A percentile compares a stretch with the other conserved stretches of the same genome.
Evolutionary conservation across 352 stramenopile species (phyloP).

Genomic region (Phytophthora capsici): DNA sequence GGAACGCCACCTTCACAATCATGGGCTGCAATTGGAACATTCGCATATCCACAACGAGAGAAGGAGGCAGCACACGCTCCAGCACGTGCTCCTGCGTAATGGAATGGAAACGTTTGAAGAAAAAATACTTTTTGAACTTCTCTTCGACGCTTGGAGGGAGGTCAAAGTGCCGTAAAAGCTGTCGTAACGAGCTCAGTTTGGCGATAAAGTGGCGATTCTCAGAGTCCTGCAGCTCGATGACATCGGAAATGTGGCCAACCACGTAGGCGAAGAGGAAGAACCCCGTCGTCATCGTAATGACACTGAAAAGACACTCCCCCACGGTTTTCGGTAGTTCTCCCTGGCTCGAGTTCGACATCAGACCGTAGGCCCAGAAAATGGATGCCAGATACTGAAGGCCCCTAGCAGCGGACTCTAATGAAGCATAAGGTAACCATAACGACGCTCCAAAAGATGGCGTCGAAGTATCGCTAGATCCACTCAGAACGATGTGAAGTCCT

Average conservation of each 20-base stretch:
- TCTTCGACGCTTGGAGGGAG: constrained; percentile 49
- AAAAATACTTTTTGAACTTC: constrained; percentile 71
- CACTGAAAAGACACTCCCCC: constrained; percentile 60
- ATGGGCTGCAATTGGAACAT: constrained; percentile 72
- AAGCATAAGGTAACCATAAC: constrained; percentile 36
- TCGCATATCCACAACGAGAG: constrained; percentile 65
- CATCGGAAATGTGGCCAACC: constrained; percentile 63
- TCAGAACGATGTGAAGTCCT: constrained; percentile 39
- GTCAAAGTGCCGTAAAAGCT: constrained; percentile 58
- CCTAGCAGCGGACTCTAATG: constrained; percentile 24
- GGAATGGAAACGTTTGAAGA: constrained; percentile 74
- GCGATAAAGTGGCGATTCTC: constrained; percentile 66
- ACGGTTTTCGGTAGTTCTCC: constrained; percentile 58
- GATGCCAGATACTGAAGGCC: constrained; percentile 56
- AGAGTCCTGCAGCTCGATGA: constrained; percentile 63
- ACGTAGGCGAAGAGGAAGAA: constrained; percentile 74
- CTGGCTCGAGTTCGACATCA: constrained; percentile 64
- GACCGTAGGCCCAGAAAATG: constrained; percentile 61
- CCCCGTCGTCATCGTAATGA: constrained; percentile 60
- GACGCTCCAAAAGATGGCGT: constrained; percentile 37
- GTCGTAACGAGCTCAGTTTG: constrained; percentile 61
- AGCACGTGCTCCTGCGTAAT: constrained; percentile 73
- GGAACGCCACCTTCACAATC: constrained; percentile 74
- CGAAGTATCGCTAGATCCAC: constrained; percentile 18
- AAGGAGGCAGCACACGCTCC: constrained; percentile 58